Conservation (phyloP, 768 basidiomycete genomes). For the Podaxis sp. region DNA sequence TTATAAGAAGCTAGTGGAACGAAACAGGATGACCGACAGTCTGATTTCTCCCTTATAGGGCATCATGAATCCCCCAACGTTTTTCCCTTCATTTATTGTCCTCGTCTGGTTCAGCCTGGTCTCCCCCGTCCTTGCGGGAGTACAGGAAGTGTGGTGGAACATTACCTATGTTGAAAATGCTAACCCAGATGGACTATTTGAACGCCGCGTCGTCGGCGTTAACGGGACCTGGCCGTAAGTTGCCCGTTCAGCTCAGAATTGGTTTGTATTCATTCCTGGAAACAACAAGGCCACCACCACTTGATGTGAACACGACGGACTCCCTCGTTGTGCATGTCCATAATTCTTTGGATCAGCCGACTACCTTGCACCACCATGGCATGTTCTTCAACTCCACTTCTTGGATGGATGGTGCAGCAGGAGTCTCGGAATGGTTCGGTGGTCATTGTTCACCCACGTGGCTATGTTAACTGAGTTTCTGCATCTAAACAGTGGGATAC, state of each 20-base stretch:
- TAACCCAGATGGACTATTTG: conserved; percentile 81
- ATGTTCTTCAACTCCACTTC: conserved; percentile 89
- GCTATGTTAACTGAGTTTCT: background rate
- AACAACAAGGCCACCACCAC: conserved; percentile 68
- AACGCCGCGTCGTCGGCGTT: conserved; percentile 80
- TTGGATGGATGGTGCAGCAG: conserved; percentile 89
- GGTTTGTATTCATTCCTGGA: conserved; percentile 1
- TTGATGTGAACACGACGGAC: conserved; percentile 72
- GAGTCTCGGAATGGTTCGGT: conserved; percentile 79
- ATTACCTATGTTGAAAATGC: conserved; percentile 78
- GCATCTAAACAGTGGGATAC: conserved; percentile 62
- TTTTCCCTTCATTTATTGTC: conserved; percentile 24
- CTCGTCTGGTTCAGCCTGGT: conserved; percentile 32
- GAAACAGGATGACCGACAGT: background rate
- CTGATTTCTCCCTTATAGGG: background rate
- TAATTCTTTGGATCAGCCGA: conserved; percentile 66
- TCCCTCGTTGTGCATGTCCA: conserved; percentile 73
- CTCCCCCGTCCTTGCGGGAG: conserved; percentile 53
- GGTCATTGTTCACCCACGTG: background rate
- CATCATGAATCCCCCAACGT: conserved; percentile 6
- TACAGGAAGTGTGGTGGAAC: conserved; percentile 87
- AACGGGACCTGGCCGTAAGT: conserved; percentile 94
- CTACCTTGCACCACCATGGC: conserved; percentile 89
- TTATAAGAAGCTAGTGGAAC: background rate
- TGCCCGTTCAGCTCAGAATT: background rate